Percentiles rank a stretch among this genome's conserved stretches.
Evolutionary conservation across 306 rosid genomes (phyloP).

Genomic region (Pterocarpus santalinus): DNA sequence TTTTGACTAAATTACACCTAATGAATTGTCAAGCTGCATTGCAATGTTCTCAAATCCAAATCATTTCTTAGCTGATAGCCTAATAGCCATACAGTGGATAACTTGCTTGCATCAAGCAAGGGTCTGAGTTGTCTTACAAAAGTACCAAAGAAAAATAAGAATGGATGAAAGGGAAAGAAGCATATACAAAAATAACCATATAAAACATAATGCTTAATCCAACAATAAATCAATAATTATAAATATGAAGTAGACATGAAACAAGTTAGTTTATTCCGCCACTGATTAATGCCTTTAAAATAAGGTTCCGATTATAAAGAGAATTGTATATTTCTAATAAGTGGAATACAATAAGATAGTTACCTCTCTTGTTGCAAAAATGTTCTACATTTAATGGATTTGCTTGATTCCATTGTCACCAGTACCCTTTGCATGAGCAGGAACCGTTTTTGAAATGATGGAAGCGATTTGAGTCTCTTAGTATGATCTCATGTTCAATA

Average conservation of each 20-base stretch:
- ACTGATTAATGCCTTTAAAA: not conserved
- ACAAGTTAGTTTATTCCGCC: not conserved
- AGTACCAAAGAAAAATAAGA: too few relatives aligned
- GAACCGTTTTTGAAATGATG: conserved; percentile 90
- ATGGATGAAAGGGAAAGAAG: too few relatives aligned
- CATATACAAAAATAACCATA: too few relatives aligned
- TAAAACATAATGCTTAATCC: not conserved
- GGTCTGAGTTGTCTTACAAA: too few relatives aligned
- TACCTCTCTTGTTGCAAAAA: conserved; percentile 32
- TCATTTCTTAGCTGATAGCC: too few relatives aligned
- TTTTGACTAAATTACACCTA: too few relatives aligned
- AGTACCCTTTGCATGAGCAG: conserved; percentile 83
- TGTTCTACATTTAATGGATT: conserved; percentile 12
- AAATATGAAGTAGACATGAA: not conserved
- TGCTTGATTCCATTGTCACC: conserved; percentile 57
- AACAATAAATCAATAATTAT: not conserved
- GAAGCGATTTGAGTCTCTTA: conserved; percentile 89
- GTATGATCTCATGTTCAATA: conserved; percentile 76
- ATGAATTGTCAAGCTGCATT: too few relatives aligned
- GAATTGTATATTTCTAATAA: not conserved
- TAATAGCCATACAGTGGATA: too few relatives aligned
- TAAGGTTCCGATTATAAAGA: not conserved
- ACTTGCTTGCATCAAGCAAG: too few relatives aligned
- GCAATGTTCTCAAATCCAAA: too few relatives aligned
- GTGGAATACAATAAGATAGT: conserved; percentile 17